Base-by-base conservation (phyloP, 2,329 filamentous ascomycete genomes). In the Aspergillus japonicus region DNA sequence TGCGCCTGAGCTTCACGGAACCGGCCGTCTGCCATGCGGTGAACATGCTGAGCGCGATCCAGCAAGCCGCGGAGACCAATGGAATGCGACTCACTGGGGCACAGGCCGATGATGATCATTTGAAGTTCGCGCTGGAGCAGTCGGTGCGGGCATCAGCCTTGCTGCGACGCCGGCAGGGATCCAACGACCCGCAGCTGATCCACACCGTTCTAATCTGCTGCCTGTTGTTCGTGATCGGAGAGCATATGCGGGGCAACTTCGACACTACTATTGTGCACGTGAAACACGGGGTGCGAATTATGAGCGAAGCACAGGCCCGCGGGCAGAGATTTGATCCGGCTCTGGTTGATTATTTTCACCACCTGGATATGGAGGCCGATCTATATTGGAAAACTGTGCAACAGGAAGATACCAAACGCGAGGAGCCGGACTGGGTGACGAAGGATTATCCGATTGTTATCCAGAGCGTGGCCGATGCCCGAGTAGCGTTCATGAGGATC, bases 181-280 rank as follows among this genome's bases (percentile, higher is more conserved):
- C 47, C 6, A 21, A 23, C 12, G 47, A 49, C 21, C 47, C 47
- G 5, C 47, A 49, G 47, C 24, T 49, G 12, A 14, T 24, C 12
- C 21, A 49, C 16, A 49, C 21, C 3, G 12, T 49, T 14, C 21
- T 49, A 4, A 24, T 12, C n/a, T 49, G 47, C 19, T 49, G 47
- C 21, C 47, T 49, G 21, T 26, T 49, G 12, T 49, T 49, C 29
- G 21, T 24, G 7, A 49, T 49, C 14, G 33, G 33, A 35, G 33
- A 35, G 33, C 33, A 35, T 35, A 35, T 35, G 33, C 33, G 33
- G 21, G 60, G 60, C n/a, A 49, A 49, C 21, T 62, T 61, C 52
- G 54, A 60, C 3, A 52, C 39, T 39, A 60, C 62, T 19, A 50
- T 64, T 21, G 19, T 42, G 19, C 62, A 64, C 31, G 35, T 62